Percentiles rank a stretch among this genome's conserved stretches.
Evolutionary conservation across 495 filamentous ascomycete genomes (phyloP).

Genomic region (Daldinia bambusicola): DNA sequence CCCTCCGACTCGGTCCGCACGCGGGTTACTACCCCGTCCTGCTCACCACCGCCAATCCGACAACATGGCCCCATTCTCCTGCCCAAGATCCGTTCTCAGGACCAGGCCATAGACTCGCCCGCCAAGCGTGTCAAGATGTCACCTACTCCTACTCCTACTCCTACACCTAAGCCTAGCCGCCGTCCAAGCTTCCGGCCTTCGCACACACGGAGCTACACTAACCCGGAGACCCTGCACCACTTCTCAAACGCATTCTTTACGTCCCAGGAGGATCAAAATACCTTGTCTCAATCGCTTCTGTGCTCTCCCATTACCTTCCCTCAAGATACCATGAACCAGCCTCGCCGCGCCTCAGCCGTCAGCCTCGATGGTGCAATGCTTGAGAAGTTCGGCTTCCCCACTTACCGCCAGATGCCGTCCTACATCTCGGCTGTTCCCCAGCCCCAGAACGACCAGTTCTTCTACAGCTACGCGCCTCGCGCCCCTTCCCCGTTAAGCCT

Average conservation of each 20-base stretch:
- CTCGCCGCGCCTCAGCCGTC: conserved; percentile 73
- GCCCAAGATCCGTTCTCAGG: conserved; percentile 87
- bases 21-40: conserved; percentile 74
- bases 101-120: conserved; percentile 70
- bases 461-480: conserved; percentile 57
- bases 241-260: conserved; percentile 60
- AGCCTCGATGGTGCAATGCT: conserved; percentile 73
- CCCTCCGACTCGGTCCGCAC: conserved; percentile 78
- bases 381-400: conserved; percentile 79
- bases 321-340: conserved; percentile 57
- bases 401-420: conserved; percentile 79
- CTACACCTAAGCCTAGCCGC: conserved; percentile 39
- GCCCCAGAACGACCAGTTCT: conserved; percentile 55
- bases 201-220: conserved; percentile 73
- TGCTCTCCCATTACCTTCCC: conserved; percentile 76
- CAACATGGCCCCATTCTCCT: conserved; percentile 84
- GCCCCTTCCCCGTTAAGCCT: conserved; percentile 62
- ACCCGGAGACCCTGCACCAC: conserved; percentile 66
- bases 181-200: conserved; percentile 56
- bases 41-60: conserved; percentile 73
- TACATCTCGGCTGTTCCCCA: conserved; percentile 65
- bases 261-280: conserved; percentile 49
- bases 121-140: conserved; percentile 56
- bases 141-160: conserved; percentile 48
- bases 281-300: conserved; percentile 58